Evolutionary conservation across 2,329 filamentous ascomycete genomes (phyloP), one percentile per base, ranked within the genome.

Genomic region (Leptographium flavum): DNA sequence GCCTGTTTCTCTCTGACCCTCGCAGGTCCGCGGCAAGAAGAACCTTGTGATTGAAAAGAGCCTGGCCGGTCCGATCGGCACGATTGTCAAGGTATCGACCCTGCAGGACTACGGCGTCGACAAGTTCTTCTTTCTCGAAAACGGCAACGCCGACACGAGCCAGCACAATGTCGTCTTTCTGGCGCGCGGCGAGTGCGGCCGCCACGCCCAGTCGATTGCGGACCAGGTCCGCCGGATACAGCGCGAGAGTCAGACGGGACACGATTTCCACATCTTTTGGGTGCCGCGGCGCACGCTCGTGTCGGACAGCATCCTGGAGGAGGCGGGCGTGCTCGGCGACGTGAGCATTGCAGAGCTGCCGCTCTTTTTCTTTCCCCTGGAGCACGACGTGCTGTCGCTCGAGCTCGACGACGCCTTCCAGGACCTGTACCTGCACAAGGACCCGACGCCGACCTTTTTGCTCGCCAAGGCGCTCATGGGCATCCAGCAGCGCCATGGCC

Each of bases 201-300:
- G 76, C 52, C 83, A 92, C 58, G 82, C 88, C 45, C 80, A 87
- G 60, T 72, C 77, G 47, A 88, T 96, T 69, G 87, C 92, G 95
- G 90, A 85, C 54, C 87, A 96, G 68, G 87, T 96, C 55, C 90
- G 88, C 61, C 81, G 85, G 49, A 71, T 96, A 47, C 86, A 90
- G 56, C 83, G 82, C 57, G 87, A 92, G 62, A 88, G 83, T 59
- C 83, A 87, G 57, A 85, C 81, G 39, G 85, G 87, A 53, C 92
- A 98, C 73, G 90, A 98, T 56, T 94, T 96, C 60, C 90, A 88
- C 51, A 83, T 98, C 55, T 90, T 95, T 60, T 96, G 92, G 85
- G 84, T 94, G 36, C 90, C 93, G 6, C 79, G 92, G 47, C 83
- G 92, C 50, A 96, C 92, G 4, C 70, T 94, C 45, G 82, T 96